These are phyloP conservation scores for Suhomyces terraborum DNA, from an alignment of 1,139 yeast genomes.

Conservation along the genomic window DNA sequence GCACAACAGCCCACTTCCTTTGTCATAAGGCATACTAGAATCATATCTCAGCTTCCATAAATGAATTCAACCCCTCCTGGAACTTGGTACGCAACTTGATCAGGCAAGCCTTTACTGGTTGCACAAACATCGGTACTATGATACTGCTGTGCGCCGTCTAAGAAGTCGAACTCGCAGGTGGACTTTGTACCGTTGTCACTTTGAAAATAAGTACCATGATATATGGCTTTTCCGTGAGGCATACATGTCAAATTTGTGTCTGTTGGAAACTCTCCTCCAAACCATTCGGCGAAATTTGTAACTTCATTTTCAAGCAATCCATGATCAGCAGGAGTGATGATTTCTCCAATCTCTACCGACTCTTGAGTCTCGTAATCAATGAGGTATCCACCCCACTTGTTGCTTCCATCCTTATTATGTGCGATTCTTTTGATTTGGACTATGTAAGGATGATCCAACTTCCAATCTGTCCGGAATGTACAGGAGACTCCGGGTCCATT, in stretches of 20 bases:
- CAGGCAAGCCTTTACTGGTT: neutral
- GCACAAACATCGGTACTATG: too few relatives aligned
- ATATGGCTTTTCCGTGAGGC: too few relatives aligned
- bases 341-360: conserved; percentile 1
- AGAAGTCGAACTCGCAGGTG: too few relatives aligned
- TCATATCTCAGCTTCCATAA: too few relatives aligned
- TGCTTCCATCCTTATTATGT: conserved; percentile 3
- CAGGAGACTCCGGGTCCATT: conserved; percentile 9
- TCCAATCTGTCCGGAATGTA: conserved; percentile 6
- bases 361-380: conserved; percentile 3
- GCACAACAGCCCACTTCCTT: too few relatives aligned
- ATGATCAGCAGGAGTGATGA: conserved; percentile 1
- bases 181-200: too few relatives aligned
- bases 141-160: too few relatives aligned
- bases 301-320: neutral
- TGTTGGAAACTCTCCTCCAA: too few relatives aligned
- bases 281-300: neutral
- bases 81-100: neutral
- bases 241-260: too few relatives aligned
- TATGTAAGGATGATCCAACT: conserved; percentile 7
- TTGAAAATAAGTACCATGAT: too few relatives aligned
- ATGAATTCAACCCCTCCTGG: neutral
- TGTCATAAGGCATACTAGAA: too few relatives aligned
- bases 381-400: conserved; percentile 10
- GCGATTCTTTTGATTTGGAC: conserved; percentile 2